Evolutionary conservation across 805 yeast genomes (phyloP).

Genomic region (Metschnikowia proteae): DNA sequence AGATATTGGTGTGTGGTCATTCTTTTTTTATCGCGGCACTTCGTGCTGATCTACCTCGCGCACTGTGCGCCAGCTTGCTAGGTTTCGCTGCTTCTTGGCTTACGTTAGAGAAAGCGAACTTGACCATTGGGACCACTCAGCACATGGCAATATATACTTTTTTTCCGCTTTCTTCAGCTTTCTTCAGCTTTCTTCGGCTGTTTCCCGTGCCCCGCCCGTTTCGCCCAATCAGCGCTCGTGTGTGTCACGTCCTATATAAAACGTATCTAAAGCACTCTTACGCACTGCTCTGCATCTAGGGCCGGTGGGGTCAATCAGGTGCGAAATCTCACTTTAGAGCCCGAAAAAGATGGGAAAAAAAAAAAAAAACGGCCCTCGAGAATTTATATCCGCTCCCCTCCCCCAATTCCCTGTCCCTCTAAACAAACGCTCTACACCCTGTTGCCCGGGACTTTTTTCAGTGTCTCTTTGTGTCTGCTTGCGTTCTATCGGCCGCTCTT

Average conservation of each 20-base stretch:
- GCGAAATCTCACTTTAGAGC: slow-evolving; percentile 5
- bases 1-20: neutral
- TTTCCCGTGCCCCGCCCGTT: neutral
- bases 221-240: slow-evolving; percentile 2
- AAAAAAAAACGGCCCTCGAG: slow-evolving; percentile 4
- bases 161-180: too few species aligned
- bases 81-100: too few species aligned
- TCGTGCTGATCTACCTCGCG: neutral
- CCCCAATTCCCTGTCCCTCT: neutral
- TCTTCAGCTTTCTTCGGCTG: too few species aligned
- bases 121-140: too few species aligned
- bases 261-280: slow-evolving; percentile 3
- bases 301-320: slow-evolving; percentile 4
- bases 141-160: too few species aligned
- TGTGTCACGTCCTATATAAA: neutral
- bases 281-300: slow-evolving; percentile 2
- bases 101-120: too few species aligned
- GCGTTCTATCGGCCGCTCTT: neutral
- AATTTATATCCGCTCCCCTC: slow-evolving; percentile 5
- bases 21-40: slow-evolving; percentile 2
- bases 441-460: neutral
- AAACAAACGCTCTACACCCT: neutral
- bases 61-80: neutral
- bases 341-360: slow-evolving; percentile 3
- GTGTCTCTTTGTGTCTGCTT: neutral